phyloP scores from a whole-genome alignment of 2,329 filamentous ascomycete species.

The Ramularia collo-cygni region DNA sequence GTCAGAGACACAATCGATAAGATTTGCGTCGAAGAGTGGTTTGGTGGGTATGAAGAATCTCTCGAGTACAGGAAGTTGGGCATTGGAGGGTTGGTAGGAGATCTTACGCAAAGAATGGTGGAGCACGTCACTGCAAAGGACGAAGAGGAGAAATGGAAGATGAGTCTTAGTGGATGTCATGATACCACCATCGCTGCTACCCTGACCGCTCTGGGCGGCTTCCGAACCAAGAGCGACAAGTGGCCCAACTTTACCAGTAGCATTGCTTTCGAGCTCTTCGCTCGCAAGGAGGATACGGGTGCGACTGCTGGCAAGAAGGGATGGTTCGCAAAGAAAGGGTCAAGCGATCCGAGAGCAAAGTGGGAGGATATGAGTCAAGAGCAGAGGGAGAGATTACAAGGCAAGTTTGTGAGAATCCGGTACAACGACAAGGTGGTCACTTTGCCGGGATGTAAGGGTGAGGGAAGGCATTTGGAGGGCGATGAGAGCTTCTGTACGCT shows the following conservation, averaged over 20 bases:
- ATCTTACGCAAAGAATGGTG: slow-evolving; percentile 57
- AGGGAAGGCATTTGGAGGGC: slow-evolving; percentile 76
- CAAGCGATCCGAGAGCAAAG: slow-evolving; percentile 43
- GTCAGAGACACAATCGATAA: slow-evolving; percentile 61
- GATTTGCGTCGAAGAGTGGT: slow-evolving; percentile 89
- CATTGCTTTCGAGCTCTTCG: slow-evolving; percentile 85
- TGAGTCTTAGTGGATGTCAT: slow-evolving; percentile 80
- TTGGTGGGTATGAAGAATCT: slow-evolving; percentile 74
- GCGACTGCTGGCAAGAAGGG: slow-evolving; percentile 17
- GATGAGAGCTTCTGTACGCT: slow-evolving; percentile 89
- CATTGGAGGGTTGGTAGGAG: slow-evolving; percentile 77
- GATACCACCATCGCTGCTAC: slow-evolving; percentile 85
- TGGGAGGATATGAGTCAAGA: slow-evolving; percentile 48
- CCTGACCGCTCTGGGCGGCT: slow-evolving; percentile 71
- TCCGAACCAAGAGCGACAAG: slow-evolving; percentile 52
- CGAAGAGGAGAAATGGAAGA: slow-evolving; percentile 51
- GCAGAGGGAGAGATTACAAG: slow-evolving; percentile 57
- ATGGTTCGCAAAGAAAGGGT: slow-evolving; percentile 16
- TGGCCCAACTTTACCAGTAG: slow-evolving; percentile 96
- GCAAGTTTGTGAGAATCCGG: slow-evolving; percentile 80
- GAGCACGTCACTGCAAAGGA: slow-evolving; percentile 33
- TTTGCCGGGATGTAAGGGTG: slow-evolving; percentile 70
- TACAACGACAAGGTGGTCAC: slow-evolving; percentile 83
- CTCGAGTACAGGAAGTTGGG: slow-evolving; percentile 82
- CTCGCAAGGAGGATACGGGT: slow-evolving; percentile 35